Evolutionary conservation across 202 grass and related monocot genomes (phyloP), one percentile per base, ranked within the genome.

Genomic region (Bolboschoenoplectus hybrid): DNA sequence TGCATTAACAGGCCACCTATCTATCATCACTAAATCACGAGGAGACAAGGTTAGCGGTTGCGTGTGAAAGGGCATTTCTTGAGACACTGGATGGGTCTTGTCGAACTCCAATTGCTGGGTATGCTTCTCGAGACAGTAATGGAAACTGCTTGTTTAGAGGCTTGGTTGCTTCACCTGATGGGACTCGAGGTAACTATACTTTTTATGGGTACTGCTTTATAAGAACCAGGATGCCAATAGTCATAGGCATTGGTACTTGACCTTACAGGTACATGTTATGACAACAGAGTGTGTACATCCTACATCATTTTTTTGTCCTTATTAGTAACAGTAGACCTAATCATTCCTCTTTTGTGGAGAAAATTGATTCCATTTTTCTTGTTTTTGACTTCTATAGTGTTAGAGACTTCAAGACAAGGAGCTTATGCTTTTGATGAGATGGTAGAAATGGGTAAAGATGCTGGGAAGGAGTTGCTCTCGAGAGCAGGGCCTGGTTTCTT

Each of bases 31-130:
- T 99, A 85, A 97, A 97, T 87, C 97, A 99, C 72, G 93, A 97
- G 61, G 93, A 97, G 69, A 99, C 97, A 84, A 92, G 93, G 89
- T 90, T 99, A 92, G 92, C 93, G 84, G 97, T 97, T 87, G 58
- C 87, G 39, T 97, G 97, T 82, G 97, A 97, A 87, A 91, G 93
- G 85, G 97, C 93, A 51, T 99, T 97, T 87, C 90, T 99, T 43
- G 77, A 91, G 32, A 94, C 95, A 77, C 86, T 99, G 45, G 97
- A 99, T 75, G 93, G 97, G 81, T 97, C 94, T 77, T 99, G 97
- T 50, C 84, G 93, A 40, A 99, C 93, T 50, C 97, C 93, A 75
- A 99, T 97, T 82, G 93, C 93, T 5, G 97, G 93, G 9, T 94
- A 99, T 90, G 92, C 92, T 85, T 83, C 45, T 36, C 88, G 89